Percentiles rank a stretch among this genome's conserved stretches.
phyloP scores from a whole-genome alignment of 805 yeast species.

The Candida taoyuanica region DNA sequence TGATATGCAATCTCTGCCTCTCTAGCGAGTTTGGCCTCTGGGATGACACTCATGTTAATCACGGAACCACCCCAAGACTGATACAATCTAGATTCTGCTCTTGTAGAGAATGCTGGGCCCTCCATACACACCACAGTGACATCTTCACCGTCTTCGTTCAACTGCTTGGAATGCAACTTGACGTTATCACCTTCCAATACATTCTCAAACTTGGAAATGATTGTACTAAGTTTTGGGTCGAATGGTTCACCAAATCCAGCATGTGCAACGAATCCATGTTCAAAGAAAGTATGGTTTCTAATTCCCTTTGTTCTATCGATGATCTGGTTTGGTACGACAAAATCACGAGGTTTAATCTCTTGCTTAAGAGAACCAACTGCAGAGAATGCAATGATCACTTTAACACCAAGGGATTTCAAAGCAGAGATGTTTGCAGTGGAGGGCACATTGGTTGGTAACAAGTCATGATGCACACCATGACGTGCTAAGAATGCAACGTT shows the following conservation, averaged over 20 bases:
- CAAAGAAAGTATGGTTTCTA: conserved; percentile 79
- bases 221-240: conserved; percentile 63
- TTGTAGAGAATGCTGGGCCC: conserved; percentile 96
- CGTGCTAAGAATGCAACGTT: conserved; percentile 92
- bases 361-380: conserved; percentile 95
- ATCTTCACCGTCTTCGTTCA: conserved; percentile 56
- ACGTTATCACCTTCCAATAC: conserved; percentile 45
- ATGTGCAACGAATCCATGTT: conserved; percentile 91
- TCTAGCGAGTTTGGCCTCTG: conserved; percentile 95
- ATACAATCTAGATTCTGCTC: conserved; percentile 92
- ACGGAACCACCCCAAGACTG: conserved; percentile 87
- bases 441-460: conserved; percentile 89
- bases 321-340: conserved; percentile 93
- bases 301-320: conserved; percentile 97
- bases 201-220: conserved; percentile 57
- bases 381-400: conserved; percentile 84
- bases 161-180: conserved; percentile 59
- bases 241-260: conserved; percentile 98
- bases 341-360: conserved; percentile 90
- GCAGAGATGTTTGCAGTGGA: conserved; percentile 94
- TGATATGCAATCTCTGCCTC: conserved; percentile 97
- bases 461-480: conserved; percentile 89
- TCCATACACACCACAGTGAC: conserved; percentile 94
- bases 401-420: conserved; percentile 79
- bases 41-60: conserved; percentile 94